Base-by-base conservation (phyloP, 768 basidiomycete species). In the Serendipita sp. region DNA sequence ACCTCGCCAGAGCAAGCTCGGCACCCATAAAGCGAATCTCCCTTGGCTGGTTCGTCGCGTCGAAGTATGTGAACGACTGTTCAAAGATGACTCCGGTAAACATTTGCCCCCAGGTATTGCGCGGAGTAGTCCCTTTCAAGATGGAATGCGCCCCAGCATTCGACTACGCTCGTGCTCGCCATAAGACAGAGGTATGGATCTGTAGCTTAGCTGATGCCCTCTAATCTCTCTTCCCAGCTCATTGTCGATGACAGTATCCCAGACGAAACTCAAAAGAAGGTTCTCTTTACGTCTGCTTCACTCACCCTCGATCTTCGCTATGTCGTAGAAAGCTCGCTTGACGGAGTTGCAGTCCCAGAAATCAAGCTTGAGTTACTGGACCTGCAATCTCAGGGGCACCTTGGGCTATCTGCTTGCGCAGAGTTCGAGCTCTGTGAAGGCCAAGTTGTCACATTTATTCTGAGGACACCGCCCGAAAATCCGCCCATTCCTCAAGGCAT, bases 101-200 rank as follows among this genome's bases (percentile, higher is more conserved):
- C 74, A 38, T 71, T n/a, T 18, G n/a, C 70, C 46, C 70, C 3
- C 73, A 88, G 78, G 87, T 90, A 66, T 83, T 97, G 68, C 87
- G 95, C 16, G 95, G 95, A 0, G 80, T 72, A 4, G 77, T 96
- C 37, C 85, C 89, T 0, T 78, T 95, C 63, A 79, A 83, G 65
- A 80, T 97, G 74, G 90, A 98, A 76, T 93, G 91, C 70, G 92
- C 91, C 0, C 95, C 95, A 0, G 95, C 93, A 0, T 99, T 99
- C 83, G 86, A 96, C 74, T 99, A 99, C 70, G 93, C 92, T 0
- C 80, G 88, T 11, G 80, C 84, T 56, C 58, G 77, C 2, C 95
- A 98, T 73, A 81, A 78, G 5, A 87, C 88, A 0, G 72, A 78
- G 34, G 77, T 84, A 73, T 75, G 67, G 70, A 71, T 48, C 71